These are phyloP conservation scores for Fraxinus baroniana DNA, from an alignment of 305 asterid genomes.

Conservation along the genomic window DNA sequence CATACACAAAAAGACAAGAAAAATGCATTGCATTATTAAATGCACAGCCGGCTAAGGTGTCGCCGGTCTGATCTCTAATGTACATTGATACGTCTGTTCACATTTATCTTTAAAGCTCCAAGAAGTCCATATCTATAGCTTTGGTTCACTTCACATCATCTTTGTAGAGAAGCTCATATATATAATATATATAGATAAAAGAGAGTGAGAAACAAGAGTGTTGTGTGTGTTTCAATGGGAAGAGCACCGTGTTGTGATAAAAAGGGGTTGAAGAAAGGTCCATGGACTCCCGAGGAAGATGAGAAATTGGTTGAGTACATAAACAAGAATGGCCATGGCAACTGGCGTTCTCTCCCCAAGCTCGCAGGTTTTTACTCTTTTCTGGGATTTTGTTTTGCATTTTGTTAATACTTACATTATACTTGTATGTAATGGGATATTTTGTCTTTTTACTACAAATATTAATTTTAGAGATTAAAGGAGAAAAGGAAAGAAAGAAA, in stretches of 20 bases:
- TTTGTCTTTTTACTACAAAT: neutral
- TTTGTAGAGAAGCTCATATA: neutral
- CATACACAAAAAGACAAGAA: neutral
- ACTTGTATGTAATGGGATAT: neutral
- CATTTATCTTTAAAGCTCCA: constrained; percentile 30
- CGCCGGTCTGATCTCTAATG: constrained; percentile 35
- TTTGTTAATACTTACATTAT: neutral
- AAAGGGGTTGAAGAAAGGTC: constrained; percentile 86
- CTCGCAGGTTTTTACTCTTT: constrained; percentile 56
- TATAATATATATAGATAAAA: neutral
- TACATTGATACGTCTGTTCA: constrained; percentile 55
- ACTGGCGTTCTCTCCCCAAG: constrained; percentile 88
- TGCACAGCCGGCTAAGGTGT: constrained; percentile 45
- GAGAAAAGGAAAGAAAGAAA: neutral
- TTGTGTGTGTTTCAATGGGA: constrained; percentile 50
- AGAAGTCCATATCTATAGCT: constrained; percentile 1
- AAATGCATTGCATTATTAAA: constrained; percentile 26
- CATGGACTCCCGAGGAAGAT: constrained; percentile 98
- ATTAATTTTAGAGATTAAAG: neutral
- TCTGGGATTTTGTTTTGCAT: neutral
- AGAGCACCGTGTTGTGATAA: constrained; percentile 95
- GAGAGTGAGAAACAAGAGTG: neutral
- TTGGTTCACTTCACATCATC: neutral
- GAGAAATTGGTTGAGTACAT: constrained; percentile 67
- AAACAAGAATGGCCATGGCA: constrained; percentile 76